Conservation (phyloP, 2,329 filamentous ascomycete species). For the Cladosporium sp. region DNA sequence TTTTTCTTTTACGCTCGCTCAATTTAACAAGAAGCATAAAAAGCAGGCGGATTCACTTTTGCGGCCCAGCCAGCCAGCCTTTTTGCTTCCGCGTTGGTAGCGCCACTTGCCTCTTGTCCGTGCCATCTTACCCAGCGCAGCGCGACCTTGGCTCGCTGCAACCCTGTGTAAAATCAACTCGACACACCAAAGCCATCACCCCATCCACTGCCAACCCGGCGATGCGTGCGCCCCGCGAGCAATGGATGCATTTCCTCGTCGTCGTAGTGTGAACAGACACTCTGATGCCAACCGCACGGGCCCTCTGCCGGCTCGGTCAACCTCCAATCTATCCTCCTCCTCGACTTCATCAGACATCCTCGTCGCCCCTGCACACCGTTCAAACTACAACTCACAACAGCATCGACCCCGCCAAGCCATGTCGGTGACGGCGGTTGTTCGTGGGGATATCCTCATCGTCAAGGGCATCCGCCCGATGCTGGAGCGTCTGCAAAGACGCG, state of each 20-base stretch:
- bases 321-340: conserved; percentile 20
- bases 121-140: conserved; percentile 6
- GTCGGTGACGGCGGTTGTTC: conserved; percentile 9
- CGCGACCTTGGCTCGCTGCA: conserved; percentile 11
- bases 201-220: not conserved
- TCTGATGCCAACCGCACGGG: conserved; percentile 7
- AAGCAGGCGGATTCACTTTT: not conserved
- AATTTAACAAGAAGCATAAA: not conserved
- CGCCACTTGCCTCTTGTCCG: conserved; percentile 3
- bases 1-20: not conserved
- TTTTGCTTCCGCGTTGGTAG: conserved; percentile 7
- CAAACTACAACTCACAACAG: not conserved
- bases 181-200: not conserved
- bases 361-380: conserved; percentile 24
- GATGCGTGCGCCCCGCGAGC: conserved; percentile 1
- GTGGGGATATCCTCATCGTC: not conserved
- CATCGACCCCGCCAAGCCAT: not conserved
- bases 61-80: conserved; percentile 9
- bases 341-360: conserved; percentile 32
- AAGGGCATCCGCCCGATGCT: conserved; percentile 3
- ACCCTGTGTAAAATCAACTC: conserved; percentile 9
- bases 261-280: conserved; percentile 16
- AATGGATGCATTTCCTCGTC: conserved; percentile 14
- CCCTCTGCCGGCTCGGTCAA: conserved; percentile 1
- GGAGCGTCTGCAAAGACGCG: conserved; percentile 1